Evolutionary conservation across 2,329 filamentous ascomycete genomes (phyloP).

Genomic region (Penicillium hesseltinei): DNA sequence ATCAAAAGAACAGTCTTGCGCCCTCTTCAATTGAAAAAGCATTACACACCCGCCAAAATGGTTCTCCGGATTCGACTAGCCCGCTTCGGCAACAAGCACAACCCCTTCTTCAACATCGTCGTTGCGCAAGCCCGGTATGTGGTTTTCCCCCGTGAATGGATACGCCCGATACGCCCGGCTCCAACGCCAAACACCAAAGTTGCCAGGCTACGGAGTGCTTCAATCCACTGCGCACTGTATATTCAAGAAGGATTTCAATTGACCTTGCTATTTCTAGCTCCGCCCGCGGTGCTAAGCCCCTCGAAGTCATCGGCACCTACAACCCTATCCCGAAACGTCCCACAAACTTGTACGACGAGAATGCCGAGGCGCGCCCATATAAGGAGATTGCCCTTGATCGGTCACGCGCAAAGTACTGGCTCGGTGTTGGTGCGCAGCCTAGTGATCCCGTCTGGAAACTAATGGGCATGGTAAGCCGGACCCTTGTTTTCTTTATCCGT

Average conservation of each 20-base stretch:
- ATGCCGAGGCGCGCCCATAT: conserved; percentile 63
- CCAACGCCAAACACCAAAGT: not conserved
- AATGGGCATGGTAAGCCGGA: conserved; percentile 67
- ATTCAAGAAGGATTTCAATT: conserved; percentile 1
- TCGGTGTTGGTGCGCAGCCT: conserved; percentile 94
- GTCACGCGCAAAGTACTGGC: conserved; percentile 84
- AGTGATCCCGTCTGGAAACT: conserved; percentile 86
- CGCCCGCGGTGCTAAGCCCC: conserved; percentile 79
- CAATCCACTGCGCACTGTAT: not conserved
- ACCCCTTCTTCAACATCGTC: conserved; percentile 97
- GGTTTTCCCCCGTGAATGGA: conserved; percentile 3
- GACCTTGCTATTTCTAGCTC: conserved; percentile 54
- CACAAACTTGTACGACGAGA: conserved; percentile 48
- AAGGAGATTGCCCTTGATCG: conserved; percentile 91
- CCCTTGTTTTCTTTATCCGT: not conserved
- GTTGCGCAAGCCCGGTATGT: conserved; percentile 84
- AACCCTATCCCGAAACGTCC: conserved; percentile 58
- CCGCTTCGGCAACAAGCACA: conserved; percentile 83
- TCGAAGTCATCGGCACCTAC: conserved; percentile 82
- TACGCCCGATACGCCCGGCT: not conserved
- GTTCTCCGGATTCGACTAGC: conserved; percentile 91
- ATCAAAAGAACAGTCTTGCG: conserved; percentile 1
- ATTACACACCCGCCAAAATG: conserved; percentile 56
- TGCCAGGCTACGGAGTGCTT: not conserved
- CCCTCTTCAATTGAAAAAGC: not conserved